These are phyloP conservation scores for Aureobasidium lini DNA, from an alignment of 2,329 filamentous ascomycete species.

Conservation along the genomic window DNA sequence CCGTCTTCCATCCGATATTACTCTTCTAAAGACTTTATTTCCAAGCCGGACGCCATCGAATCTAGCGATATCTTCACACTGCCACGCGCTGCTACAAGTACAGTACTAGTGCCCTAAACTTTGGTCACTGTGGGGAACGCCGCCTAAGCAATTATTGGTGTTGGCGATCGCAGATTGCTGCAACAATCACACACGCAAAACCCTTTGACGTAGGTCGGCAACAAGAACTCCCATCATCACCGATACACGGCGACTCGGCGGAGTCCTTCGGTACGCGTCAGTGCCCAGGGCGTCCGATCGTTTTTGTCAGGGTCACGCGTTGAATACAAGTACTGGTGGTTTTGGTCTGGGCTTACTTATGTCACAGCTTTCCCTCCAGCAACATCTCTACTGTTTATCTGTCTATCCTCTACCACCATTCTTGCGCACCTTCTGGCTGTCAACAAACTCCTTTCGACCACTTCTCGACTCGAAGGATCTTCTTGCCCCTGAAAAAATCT, in stretches of 20 bases:
- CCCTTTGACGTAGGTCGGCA: conserved; percentile 10
- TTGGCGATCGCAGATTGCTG: conserved; percentile 9
- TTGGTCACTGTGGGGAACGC: conserved; percentile 6
- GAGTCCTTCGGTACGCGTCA: conserved; percentile 12
- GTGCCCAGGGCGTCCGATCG: conserved; percentile 7
- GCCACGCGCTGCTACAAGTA: conserved; percentile 3
- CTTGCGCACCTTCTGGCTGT: not conserved
- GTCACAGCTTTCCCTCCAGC: conserved; percentile 11
- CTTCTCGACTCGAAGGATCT: not conserved
- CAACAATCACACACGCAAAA: conserved; percentile 1
- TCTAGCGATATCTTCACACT: not conserved
- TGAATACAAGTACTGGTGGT: not conserved
- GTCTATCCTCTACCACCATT: not conserved
- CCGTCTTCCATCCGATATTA: not conserved
- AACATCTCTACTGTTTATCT: not conserved
- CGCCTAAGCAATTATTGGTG: not conserved
- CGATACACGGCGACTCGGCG: conserved; percentile 10
- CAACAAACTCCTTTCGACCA: not conserved
- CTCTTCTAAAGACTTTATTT: not conserved
- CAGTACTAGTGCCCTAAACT: not conserved
- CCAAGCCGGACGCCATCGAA: not conserved
- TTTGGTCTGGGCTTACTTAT: conserved; percentile 12
- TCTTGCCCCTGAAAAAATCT: not conserved
- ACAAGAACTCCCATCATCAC: not conserved
- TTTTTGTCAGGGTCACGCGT: conserved; percentile 8